Base-by-base conservation (phyloP, 805 yeast genomes). In the Suhomyces kilbournensis region DNA sequence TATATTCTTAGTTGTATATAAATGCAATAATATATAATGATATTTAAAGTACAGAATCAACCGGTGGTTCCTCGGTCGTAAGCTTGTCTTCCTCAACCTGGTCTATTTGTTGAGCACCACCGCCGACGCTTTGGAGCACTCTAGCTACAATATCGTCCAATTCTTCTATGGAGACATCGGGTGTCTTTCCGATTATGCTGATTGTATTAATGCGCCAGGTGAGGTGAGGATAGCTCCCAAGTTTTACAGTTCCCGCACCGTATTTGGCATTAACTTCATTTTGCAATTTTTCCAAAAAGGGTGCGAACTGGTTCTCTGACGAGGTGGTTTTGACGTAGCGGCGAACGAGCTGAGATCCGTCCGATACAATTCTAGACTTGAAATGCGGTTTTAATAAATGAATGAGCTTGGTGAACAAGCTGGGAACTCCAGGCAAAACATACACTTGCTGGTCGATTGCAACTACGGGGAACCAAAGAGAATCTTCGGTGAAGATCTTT, bases 161-260 rank as follows among this genome's bases (percentile, higher is more conserved):
- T 0, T 63, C 65, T 2, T 50, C 53, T 2, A 47, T 43, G 1
- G 56, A 43, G 1, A 72, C 58, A 15, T 75, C 69, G 9, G 69
- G 67, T 19, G 60, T 64, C 17, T 81, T 79, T 1, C 96, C 96
- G 38, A 88, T 75, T 15, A 90, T 78, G 59, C 96, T 86, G 17
- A 90, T 82, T 0, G 96, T 89, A 58, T 81, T 86, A 50, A 82
- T 70, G 0, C 80, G 76, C 68, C 82, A 77, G 14, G 78, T 77
- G 69, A 81, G 77, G 66, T 90, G 97, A 1, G 97, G 97, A 64
- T 90, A 90, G 32, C 92, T 85, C 2, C 97, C 97, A 46, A 90
- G 76, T 62, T 90, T 90, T 48, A 90, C 76, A 7, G 55, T 50
- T 7, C 64, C 66, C 10, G 47, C 46, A 4, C 74, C 76, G 49